Evolutionary conservation across 768 basidiomycete genomes (phyloP).

Genomic region (Pleurotus platypus): DNA sequence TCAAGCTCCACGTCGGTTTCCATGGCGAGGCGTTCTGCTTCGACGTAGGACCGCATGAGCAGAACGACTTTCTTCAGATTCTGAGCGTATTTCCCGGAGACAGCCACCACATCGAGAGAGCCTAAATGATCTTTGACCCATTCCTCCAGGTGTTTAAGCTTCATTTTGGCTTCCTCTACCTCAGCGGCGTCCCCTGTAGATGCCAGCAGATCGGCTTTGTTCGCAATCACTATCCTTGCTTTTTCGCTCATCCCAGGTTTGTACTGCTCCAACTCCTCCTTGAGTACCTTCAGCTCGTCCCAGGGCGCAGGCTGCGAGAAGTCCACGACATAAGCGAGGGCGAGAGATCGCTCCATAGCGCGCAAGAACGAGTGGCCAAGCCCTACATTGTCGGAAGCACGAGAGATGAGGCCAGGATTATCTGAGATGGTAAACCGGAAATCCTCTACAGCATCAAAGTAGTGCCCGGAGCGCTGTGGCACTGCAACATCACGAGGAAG

Average conservation of each 20-base stretch:
- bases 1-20: no score
- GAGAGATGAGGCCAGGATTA: slow-evolving; percentile 88
- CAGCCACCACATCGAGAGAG: slow-evolving; percentile 67
- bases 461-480: slow-evolving; percentile 35
- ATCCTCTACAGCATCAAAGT: slow-evolving; percentile 62
- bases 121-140: slow-evolving; percentile 20
- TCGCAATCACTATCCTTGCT: slow-evolving; percentile 82
- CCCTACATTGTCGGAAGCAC: slow-evolving; percentile 85
- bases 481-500: slow-evolving; percentile 15
- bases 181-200: slow-evolving; percentile 41
- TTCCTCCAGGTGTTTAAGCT: slow-evolving; percentile 50
- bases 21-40: slow-evolving; percentile 15
- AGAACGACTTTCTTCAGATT: slow-evolving; percentile 71
- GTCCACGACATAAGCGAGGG: slow-evolving; percentile 91
- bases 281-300: slow-evolving; percentile 69
- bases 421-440: slow-evolving; percentile 96
- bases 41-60: slow-evolving; percentile 66
- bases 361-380: slow-evolving; percentile 93
- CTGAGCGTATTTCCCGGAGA: slow-evolving; percentile 83
- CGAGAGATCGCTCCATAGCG: slow-evolving; percentile 88
- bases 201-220: slow-evolving; percentile 89
- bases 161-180: slow-evolving; percentile 51
- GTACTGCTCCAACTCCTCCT: slow-evolving; percentile 82
- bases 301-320: slow-evolving; percentile 71
- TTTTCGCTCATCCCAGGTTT: slow-evolving; percentile 74